Evolutionary conservation across 768 basidiomycete species (phyloP), one percentile per base, ranked within the genome.

Genomic region (Sporobolomyces pararoseus): DNA sequence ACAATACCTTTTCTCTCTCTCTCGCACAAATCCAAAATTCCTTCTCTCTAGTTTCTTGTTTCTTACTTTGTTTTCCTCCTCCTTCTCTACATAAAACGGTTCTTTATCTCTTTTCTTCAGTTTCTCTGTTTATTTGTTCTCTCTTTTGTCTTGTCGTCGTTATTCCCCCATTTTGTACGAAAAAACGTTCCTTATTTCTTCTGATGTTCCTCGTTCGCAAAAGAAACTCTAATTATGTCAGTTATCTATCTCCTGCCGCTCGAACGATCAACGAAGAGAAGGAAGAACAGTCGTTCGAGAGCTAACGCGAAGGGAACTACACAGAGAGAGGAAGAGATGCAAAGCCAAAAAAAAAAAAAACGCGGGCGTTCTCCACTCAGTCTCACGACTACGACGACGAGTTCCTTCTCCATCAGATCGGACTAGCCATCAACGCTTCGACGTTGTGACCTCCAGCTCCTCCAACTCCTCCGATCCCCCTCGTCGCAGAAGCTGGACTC

Each of bases 361-460:
- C n/a, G 32, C 19, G 46, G 29, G 16, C n/a, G n/a, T n/a, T n/a
- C n/a, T n/a, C n/a, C n/a, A n/a, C n/a, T n/a, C n/a, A n/a, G n/a
- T n/a, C n/a, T n/a, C n/a, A n/a, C n/a, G 29, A 27, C n/a, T 35
- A 17, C 25, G 27, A 14, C 13, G 46, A 16, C 6, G 34, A 23
- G 47, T 10, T 44, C 27, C 4, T 12, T 5, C 4, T 14, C 3
- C n/a, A 31, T 61, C 59, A 66, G 44, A 70, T 70, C 50, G 68
- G 68, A 32, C 68, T 70, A n/a, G 68, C 68, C 68, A 70, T 70
- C 25, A 70, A 31, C 34, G 51, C 63, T 27, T 70, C 68, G 2
- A 25, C 52, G 10, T 44, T 60, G 19, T 19, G 42, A 27, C 7
- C 57, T n/a, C 57, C 35, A 16, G 5, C 19, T 10, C 7, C 57